These are phyloP conservation scores for Medicago lupulina DNA, from an alignment of 306 rosid species.

Conservation along the genomic window DNA sequence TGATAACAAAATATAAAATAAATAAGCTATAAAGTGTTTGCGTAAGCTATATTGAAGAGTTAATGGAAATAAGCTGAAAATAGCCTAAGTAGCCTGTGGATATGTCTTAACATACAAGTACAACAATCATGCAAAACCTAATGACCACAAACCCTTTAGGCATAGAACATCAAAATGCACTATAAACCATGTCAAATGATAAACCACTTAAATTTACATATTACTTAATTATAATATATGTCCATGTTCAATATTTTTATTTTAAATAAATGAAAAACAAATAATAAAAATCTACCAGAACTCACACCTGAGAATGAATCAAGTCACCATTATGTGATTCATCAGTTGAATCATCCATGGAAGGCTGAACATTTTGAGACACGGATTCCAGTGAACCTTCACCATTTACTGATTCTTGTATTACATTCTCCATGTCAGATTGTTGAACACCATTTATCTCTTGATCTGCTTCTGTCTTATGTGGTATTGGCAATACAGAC, in stretches of 20 bases:
- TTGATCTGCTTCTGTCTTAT: slow-evolving; percentile 19
- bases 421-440: slow-evolving; percentile 32
- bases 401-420: slow-evolving; percentile 29
- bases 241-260: neutral
- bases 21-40: too few relatives aligned
- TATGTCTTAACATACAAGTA: too few relatives aligned
- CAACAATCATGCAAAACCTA: neutral
- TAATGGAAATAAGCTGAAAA: too few relatives aligned
- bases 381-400: slow-evolving; percentile 28
- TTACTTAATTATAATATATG: neutral
- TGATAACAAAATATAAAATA: too few relatives aligned
- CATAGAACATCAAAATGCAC: neutral
- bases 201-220: too few relatives aligned
- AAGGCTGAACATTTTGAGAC: slow-evolving; percentile 23
- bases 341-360: slow-evolving; percentile 22
- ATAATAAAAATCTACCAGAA: neutral
- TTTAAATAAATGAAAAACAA: neutral
- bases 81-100: too few relatives aligned
- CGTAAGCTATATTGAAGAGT: too few relatives aligned
- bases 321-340: slow-evolving; percentile 40
- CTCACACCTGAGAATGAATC: slow-evolving; percentile 52
- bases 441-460: slow-evolving; percentile 31
- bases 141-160: neutral
- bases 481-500: slow-evolving; percentile 36
- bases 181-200: neutral